A percentile compares a stretch with the other conserved stretches of the same genome.
Evolutionary conservation across 73 alveolate genomes (phyloP).

Genomic region (Blepharisma japonicum): DNA sequence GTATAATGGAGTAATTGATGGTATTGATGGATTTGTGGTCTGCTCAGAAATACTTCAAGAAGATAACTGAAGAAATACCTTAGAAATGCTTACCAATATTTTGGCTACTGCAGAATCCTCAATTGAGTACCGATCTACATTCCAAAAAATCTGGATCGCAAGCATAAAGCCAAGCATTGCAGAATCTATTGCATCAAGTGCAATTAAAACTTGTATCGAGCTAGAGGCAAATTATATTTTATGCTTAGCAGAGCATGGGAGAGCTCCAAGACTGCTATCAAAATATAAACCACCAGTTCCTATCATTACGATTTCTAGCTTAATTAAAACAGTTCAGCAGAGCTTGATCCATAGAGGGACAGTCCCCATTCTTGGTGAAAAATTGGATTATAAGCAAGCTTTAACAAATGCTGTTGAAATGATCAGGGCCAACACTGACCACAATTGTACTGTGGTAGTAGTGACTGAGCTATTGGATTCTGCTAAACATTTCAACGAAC

Average conservation of each 20-base stretch:
- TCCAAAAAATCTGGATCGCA: conserved; percentile 2
- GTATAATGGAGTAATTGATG: conserved; percentile 25
- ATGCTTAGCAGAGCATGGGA: neutral
- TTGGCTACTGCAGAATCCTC: neutral
- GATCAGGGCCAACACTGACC: no score
- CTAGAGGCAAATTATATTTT: conserved; percentile 5
- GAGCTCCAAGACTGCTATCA: conserved; percentile 8
- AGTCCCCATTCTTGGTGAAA: neutral
- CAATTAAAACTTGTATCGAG: conserved; percentile 14
- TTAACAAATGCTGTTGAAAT: neutral
- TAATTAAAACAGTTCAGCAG: neutral
- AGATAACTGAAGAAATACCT: conserved; percentile 5
- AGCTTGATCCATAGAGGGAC: conserved; percentile 13
- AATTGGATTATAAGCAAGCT: neutral
- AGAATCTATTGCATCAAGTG: conserved; percentile 15
- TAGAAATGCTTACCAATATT: conserved; percentile 17
- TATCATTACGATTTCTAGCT: neutral
- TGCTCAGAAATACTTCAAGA: neutral
- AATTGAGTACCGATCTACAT: neutral
- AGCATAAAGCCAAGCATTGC: neutral
- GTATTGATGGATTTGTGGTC: conserved; percentile 21
- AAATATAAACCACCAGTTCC: conserved; percentile 21
- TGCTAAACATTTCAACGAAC: no score
- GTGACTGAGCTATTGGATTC: no score
- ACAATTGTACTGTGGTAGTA: no score